Evolutionary conservation across 1,284 basidiomycete species (phyloP).

Genomic region (Cystobasidiaceae sp.): DNA sequence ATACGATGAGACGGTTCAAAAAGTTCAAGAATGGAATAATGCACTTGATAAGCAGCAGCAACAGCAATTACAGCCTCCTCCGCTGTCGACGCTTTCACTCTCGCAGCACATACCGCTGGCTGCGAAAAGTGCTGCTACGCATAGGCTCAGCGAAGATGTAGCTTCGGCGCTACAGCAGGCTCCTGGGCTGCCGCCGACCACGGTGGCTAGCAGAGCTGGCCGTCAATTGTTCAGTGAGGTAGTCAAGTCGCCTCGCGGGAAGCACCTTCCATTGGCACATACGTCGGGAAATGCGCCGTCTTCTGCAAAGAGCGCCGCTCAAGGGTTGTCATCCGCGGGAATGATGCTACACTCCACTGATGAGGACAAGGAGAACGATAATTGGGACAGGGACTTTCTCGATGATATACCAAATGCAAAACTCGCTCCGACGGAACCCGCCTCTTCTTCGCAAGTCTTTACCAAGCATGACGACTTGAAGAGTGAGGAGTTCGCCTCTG

Average conservation of each 20-base stretch:
- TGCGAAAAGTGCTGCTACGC: not conserved
- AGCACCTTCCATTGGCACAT: no score
- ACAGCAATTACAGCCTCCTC: not conserved
- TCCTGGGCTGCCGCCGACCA: not conserved
- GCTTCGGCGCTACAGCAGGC: conserved; percentile 19
- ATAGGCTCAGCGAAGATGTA: conserved; percentile 27
- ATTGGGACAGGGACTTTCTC: conserved; percentile 98
- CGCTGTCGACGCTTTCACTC: not conserved
- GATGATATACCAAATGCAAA: conserved; percentile 83
- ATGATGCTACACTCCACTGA: conserved; percentile 37
- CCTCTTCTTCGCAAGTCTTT: no score
- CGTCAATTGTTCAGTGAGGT: not conserved
- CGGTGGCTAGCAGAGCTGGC: not conserved
- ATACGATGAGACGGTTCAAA: conserved; percentile 86
- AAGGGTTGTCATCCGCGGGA: no score
- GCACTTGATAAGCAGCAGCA: conserved; percentile 58
- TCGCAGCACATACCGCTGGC: no score
- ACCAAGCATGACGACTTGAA: no score
- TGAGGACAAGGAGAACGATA: conserved; percentile 72
- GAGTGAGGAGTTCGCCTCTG: conserved; percentile 48
- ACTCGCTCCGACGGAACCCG: conserved; percentile 52
- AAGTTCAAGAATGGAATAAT: conserved; percentile 98
- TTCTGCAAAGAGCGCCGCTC: no score
- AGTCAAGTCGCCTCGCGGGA: not conserved
- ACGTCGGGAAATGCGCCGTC: no score